Conservation (phyloP, 2,329 filamentous ascomycete genomes). For the Xylariaceae sp. region DNA sequence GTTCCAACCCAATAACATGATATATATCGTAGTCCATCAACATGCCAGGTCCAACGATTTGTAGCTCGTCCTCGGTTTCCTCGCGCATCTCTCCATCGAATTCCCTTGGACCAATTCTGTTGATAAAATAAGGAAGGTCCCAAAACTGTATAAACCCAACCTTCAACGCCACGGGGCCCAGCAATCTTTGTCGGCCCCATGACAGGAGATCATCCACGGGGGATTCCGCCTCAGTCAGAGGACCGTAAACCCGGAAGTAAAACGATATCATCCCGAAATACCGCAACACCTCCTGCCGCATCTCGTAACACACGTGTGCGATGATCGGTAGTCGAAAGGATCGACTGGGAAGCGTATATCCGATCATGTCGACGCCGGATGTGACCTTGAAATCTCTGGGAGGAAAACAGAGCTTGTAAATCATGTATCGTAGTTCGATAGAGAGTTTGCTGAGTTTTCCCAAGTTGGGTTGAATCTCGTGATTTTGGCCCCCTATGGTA, state of each 20-base stretch:
- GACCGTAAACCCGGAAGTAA: background rate
- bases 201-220: background rate
- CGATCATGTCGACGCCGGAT: background rate
- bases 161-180: background rate
- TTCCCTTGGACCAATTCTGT: background rate
- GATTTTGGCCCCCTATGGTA: no score
- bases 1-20: no score
- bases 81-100: no score
- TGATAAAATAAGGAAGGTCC: background rate
- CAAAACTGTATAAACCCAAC: background rate
- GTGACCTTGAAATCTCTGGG: background rate
- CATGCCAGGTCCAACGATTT: no score
- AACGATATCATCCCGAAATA: background rate
- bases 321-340: background rate
- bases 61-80: no score
- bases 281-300: background rate
- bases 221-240: background rate
- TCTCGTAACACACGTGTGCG: background rate
- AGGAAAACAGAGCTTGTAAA: background rate
- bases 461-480: no score
- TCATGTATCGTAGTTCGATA: background rate
- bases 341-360: background rate
- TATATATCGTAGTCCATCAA: no score
- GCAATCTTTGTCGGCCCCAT: no score
- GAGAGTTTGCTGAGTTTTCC: no score